phyloP scores from a whole-genome alignment of 75 land plant genomes.

The Cryptomeria japonica region DNA sequence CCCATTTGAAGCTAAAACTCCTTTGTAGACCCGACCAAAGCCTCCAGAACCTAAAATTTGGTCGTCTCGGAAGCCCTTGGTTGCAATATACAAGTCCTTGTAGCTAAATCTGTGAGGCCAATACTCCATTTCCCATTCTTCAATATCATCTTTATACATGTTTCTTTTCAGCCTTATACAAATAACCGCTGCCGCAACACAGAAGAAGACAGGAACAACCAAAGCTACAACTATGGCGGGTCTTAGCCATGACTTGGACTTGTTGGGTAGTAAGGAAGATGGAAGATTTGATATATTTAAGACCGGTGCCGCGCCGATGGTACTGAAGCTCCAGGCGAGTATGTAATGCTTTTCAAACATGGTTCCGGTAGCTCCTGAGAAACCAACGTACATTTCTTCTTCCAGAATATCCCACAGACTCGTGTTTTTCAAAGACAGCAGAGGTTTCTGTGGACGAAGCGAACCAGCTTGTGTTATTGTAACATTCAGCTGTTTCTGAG shows the following conservation, averaged over 20 bases:
- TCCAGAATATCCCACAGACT: neutral
- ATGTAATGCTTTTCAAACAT: neutral
- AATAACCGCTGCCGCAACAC: neutral
- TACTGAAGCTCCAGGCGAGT: neutral
- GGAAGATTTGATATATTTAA: neutral
- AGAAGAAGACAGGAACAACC: neutral
- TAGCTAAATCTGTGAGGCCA: constrained; percentile 41
- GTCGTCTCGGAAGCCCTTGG: constrained; percentile 40
- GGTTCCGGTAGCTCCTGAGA: neutral
- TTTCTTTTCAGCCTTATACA: neutral
- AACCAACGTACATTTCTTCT: constrained; percentile 2
- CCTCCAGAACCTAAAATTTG: constrained; percentile 46
- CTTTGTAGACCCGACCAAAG: constrained; percentile 53
- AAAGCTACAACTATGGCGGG: neutral
- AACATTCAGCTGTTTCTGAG: neutral
- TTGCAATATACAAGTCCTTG: constrained; percentile 46
- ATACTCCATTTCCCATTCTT: constrained; percentile 45
- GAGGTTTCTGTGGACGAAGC: neutral
- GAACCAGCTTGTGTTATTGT: neutral
- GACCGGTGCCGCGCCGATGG: neutral
- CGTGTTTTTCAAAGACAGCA: neutral
- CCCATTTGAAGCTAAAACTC: constrained; percentile 20
- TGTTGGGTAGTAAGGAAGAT: neutral
- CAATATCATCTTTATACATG: constrained; percentile 3
- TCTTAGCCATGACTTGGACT: neutral